Base-by-base conservation (phyloP, 2,329 filamentous ascomycete genomes). In the Microsporum canis region DNA sequence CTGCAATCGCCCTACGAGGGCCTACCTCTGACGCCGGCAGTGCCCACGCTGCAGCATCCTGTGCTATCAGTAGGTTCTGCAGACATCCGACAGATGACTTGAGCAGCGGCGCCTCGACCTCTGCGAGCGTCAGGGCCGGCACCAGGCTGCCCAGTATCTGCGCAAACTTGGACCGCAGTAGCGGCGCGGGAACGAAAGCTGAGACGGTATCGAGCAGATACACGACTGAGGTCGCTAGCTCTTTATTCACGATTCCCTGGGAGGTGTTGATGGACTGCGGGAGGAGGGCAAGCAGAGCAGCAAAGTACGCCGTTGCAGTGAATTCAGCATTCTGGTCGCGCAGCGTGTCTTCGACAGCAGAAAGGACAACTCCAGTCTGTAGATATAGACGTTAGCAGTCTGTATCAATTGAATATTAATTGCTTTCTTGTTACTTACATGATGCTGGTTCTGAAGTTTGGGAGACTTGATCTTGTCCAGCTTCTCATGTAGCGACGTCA, bases 391-490 rank as follows among this genome's bases (percentile, higher is more conserved):
- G 68, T 69, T 65, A 41, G 63, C 39, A 27, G 63, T 45, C 57
- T 45, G 31, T 2, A 4, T 0, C n/a, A 36, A n/a, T 3, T n/a
- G 51, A n/a, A 7, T 14, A n/a, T 36, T 3, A 12, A 31, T 51
- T 8, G 60, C 47, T 60, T 31, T 56, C 41, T 47, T 45, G 6
- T 33, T 49, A 73, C 79, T 67, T 78, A 94, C 91, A 83, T 91
- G 90, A 75, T 95, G 86, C 78, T 96, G 91, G 74, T 89, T 96
- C 76, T 97, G 89, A 70, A 96, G 84, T 76, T 95, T 96, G 61
- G 94, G 94, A 72, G 89, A 94, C 77, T 94, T 89, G 75, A 97
- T 96, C 83, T 95, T 96, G 79, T 92, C 89, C 73, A 99, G 84
- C 80, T 91, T 95, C 80, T 96, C 92, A 74, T 88, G 85, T 71